A percentile compares a stretch with the other conserved stretches of the same genome.
Conservation (phyloP, 371 early-diverging fungal genomes). For the Umbelopsis sp. region DNA sequence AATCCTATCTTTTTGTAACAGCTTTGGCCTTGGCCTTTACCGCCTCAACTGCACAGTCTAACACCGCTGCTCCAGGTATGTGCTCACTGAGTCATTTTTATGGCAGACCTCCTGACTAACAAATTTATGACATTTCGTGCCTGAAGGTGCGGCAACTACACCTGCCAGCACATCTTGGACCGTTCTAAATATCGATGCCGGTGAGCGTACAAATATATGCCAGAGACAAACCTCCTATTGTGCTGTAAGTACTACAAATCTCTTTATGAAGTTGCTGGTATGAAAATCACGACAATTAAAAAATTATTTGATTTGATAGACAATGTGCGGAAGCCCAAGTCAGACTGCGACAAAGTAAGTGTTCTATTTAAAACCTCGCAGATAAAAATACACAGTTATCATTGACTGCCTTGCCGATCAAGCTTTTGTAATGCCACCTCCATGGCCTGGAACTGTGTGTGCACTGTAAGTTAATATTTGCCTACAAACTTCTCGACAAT, state of each 20-base stretch:
- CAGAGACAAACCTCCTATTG: constrained; percentile 38
- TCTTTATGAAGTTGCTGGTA: not conserved
- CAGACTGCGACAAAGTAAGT: constrained; percentile 38
- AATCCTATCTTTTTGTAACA: not conserved
- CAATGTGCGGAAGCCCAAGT: constrained; percentile 38
- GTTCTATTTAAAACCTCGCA: not conserved
- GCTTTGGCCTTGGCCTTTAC: not conserved
- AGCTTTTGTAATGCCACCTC: constrained; percentile 39
- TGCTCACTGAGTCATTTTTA: not conserved
- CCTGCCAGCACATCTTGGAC: constrained; percentile 26
- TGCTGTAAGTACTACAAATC: constrained; percentile 25
- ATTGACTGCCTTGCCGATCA: not conserved
- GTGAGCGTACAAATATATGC: constrained; percentile 34
- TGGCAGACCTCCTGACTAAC: too few species aligned
- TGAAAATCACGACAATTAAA: not conserved
- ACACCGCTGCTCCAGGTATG: not conserved
- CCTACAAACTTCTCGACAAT: too few species aligned
- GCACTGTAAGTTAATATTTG: constrained; percentile 29
- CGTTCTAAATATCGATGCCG: constrained; percentile 31
- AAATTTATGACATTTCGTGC: too few species aligned
- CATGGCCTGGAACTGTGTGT: constrained; percentile 49
- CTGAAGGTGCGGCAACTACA: not conserved
- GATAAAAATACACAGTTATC: not conserved
- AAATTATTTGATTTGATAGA: constrained; percentile 19
- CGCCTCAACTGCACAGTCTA: not conserved